Conservation (phyloP, 495 filamentous ascomycete genomes). For the Penicillium robsamsonii region DNA sequence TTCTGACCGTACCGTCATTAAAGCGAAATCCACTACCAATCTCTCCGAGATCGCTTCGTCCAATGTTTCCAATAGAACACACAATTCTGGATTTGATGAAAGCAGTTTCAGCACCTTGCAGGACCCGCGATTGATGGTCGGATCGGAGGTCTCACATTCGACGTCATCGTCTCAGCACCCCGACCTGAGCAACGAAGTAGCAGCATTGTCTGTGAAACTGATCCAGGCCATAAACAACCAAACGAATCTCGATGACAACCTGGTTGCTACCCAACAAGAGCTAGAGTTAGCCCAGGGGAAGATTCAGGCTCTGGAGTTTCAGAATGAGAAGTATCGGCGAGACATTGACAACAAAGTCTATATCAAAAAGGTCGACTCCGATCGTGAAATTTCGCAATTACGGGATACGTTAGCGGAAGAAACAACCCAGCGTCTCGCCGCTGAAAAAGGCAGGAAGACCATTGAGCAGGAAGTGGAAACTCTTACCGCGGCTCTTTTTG, state of each 20-base stretch:
- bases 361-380: slow-evolving; percentile 64
- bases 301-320: slow-evolving; percentile 65
- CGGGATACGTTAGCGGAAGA: slow-evolving; percentile 65
- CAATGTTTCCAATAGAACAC: slow-evolving; percentile 3
- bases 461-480: slow-evolving; percentile 85
- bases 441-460: slow-evolving; percentile 68
- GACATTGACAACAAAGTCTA: slow-evolving; percentile 70
- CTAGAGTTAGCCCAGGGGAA: slow-evolving; percentile 69
- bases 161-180: slow-evolving; percentile 58
- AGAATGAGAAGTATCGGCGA: slow-evolving; percentile 66
- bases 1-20: slow-evolving; percentile 41
- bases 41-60: slow-evolving; percentile 29
- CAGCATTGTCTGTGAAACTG: slow-evolving; percentile 87
- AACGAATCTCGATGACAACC: slow-evolving; percentile 84
- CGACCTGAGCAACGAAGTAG: slow-evolving; percentile 83
- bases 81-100: slow-evolving; percentile 26
- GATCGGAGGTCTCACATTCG: slow-evolving; percentile 37
- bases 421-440: slow-evolving; percentile 52
- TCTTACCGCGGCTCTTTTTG: slow-evolving; percentile 84
- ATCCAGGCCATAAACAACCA: slow-evolving; percentile 98
- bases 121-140: slow-evolving; percentile 45
- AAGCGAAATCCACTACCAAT: slow-evolving; percentile 46
- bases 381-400: slow-evolving; percentile 67
- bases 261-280: slow-evolving; percentile 79
- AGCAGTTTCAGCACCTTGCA: slow-evolving; percentile 50